A percentile compares a stretch with the other conserved stretches of the same genome.
phyloP scores from a whole-genome alignment of 1,284 basidiomycete species.

The Flammula alnicola region DNA sequence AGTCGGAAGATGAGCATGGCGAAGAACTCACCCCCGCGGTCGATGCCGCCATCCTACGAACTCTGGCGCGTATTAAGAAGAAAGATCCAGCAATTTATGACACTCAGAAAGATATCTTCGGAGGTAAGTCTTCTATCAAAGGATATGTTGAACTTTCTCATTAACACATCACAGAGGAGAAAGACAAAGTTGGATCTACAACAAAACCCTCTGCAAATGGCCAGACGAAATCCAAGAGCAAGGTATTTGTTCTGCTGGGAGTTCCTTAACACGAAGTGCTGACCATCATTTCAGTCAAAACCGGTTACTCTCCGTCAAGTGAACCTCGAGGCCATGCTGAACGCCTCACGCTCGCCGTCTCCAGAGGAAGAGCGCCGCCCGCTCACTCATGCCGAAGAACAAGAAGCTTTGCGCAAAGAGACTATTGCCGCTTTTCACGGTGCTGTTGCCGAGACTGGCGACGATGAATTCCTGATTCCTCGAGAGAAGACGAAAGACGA shows the following conservation, averaged over 20 bases:
- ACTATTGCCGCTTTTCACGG: constrained; percentile 83
- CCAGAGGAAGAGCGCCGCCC: constrained; percentile 54
- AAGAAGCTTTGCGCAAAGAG: constrained; percentile 76
- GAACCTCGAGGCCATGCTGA: constrained; percentile 40
- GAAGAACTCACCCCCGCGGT: constrained; percentile 94
- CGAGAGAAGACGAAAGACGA: constrained; percentile 82
- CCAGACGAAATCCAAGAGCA: constrained; percentile 49
- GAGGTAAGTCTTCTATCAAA: constrained; percentile 51
- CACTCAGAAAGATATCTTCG: constrained; percentile 70
- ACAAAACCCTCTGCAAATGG: constrained; percentile 14
- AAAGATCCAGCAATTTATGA: constrained; percentile 90
- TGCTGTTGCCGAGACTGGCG: constrained; percentile 52
- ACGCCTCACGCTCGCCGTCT: constrained; percentile 58
- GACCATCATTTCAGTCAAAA: constrained; percentile 23
- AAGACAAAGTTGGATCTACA: constrained; percentile 47
- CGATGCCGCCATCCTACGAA: constrained; percentile 94
- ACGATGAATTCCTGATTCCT: constrained; percentile 70
- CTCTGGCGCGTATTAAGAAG: constrained; percentile 83
- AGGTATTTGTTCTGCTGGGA: constrained; percentile 40
- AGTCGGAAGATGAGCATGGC: constrained; percentile 94
- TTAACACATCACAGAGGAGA: constrained; percentile 62
- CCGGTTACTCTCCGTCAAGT: constrained; percentile 39
- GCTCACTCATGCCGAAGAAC: constrained; percentile 82
- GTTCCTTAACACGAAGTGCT: background rate
- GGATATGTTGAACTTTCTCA: background rate